These are phyloP conservation scores for Coniferiporia weirii DNA, from an alignment of 1,284 basidiomycete genomes.

Conservation along the genomic window DNA sequence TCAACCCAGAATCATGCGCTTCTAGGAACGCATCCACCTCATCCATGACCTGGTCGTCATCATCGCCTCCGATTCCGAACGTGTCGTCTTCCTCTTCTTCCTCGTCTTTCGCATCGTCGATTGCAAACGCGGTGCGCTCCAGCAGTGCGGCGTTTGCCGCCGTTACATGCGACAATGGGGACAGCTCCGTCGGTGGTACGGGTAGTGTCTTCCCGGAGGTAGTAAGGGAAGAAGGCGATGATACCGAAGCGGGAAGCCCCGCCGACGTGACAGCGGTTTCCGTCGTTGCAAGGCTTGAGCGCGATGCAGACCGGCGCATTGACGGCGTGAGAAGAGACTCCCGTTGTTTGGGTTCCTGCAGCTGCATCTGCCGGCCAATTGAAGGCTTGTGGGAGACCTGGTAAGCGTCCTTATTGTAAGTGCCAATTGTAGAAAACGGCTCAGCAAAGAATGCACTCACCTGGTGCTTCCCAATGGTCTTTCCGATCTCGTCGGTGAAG, in stretches of 20 bases:
- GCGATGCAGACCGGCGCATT: slow-evolving; percentile 55
- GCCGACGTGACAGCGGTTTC: slow-evolving; percentile 23
- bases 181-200: slow-evolving; percentile 28
- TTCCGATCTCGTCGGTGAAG: slow-evolving; percentile 89
- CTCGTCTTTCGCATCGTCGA: slow-evolving; percentile 85
- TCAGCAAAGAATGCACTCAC: slow-evolving; percentile 30
- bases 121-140: slow-evolving; percentile 89
- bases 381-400: slow-evolving; percentile 75
- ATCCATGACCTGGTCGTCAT: slow-evolving; percentile 78
- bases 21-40: slow-evolving; percentile 93
- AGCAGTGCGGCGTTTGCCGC: slow-evolving; percentile 80
- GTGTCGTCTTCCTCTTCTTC: slow-evolving; percentile 68
- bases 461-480: slow-evolving; percentile 88
- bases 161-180: slow-evolving; percentile 62
- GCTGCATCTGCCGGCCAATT: slow-evolving; percentile 76
- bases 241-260: slow-evolving; percentile 28
- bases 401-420: slow-evolving; percentile 1
- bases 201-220: slow-evolving; percentile 20
- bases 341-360: slow-evolving; percentile 83
- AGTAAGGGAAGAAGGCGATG: slow-evolving; percentile 21
- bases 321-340: slow-evolving; percentile 77
- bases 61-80: slow-evolving; percentile 38
- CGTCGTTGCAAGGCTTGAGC: slow-evolving; percentile 41
- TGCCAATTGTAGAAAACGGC: neutral
- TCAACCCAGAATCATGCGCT: slow-evolving; percentile 81